A percentile compares a stretch with the other conserved stretches of the same genome.
Evolutionary conservation across 2,329 filamentous ascomycete species (phyloP).

Genomic region (Phyllosticta ampelicida): DNA sequence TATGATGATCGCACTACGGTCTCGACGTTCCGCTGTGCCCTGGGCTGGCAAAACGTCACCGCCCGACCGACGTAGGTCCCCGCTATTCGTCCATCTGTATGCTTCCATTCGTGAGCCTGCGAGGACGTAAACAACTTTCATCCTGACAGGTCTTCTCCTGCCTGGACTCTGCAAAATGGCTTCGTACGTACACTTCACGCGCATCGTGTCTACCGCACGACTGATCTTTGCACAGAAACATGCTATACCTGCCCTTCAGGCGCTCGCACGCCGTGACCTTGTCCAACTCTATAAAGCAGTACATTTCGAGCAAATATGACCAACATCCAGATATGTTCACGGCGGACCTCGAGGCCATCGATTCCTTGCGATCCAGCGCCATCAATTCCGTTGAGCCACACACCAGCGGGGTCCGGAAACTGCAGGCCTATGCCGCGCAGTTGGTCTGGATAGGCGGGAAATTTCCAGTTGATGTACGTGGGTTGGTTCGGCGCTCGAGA

Average conservation of each 20-base stretch:
- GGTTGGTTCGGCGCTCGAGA: neutral
- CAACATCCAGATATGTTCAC: conserved; percentile 97
- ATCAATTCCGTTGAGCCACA: conserved; percentile 83
- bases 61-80: neutral
- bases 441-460: conserved; percentile 88
- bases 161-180: conserved; percentile 13
- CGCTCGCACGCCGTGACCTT: conserved; percentile 70
- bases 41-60: neutral
- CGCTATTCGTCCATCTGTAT: neutral
- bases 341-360: conserved; percentile 77
- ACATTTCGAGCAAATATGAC: conserved; percentile 97
- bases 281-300: conserved; percentile 75
- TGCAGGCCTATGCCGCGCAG: conserved; percentile 88
- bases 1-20: neutral
- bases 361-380: conserved; percentile 73
- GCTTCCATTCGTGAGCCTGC: neutral
- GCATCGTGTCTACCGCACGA: neutral
- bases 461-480: conserved; percentile 79
- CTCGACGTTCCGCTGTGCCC: neutral
- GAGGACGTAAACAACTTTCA: neutral
- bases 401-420: conserved; percentile 70
- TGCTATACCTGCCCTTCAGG: conserved; percentile 77
- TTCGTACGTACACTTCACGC: conserved; percentile 13
- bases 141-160: neutral
- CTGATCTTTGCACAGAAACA: conserved; percentile 35